Evolutionary conservation across 306 rosid species (phyloP).

Genomic region (Parietaria judaica): DNA sequence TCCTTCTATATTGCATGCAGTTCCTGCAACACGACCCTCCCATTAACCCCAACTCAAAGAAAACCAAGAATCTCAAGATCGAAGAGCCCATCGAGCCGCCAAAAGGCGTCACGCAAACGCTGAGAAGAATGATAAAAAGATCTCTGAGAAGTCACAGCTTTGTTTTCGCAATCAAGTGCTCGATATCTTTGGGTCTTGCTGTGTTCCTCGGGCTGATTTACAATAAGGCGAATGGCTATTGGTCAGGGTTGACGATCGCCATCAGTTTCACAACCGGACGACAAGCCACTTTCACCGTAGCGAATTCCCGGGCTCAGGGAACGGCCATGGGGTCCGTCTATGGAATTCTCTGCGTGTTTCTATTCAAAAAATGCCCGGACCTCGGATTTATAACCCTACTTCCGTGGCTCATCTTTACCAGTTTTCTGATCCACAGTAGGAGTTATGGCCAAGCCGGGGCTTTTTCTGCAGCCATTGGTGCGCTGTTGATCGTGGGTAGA

Average conservation of each 20-base stretch:
- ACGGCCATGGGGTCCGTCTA: conserved; percentile 72
- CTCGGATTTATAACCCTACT: conserved; percentile 43
- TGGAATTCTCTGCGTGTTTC: conserved; percentile 48
- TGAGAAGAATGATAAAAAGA: conserved; percentile 24
- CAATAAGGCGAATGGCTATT: conserved; percentile 43
- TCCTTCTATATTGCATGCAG: conserved; percentile 56
- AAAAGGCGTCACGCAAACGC: conserved; percentile 12
- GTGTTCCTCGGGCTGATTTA: conserved; percentile 58
- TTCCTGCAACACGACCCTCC: conserved; percentile 35
- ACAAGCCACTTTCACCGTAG: conserved; percentile 50
- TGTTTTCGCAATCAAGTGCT: conserved; percentile 61
- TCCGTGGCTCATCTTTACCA: conserved; percentile 59
- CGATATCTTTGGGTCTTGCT: conserved; percentile 57
- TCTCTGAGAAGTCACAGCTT: conserved; percentile 39
- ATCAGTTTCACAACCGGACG: conserved; percentile 44
- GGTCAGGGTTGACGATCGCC: conserved; percentile 75
- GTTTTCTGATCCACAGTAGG: conserved; percentile 58
- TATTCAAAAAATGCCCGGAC: conserved; percentile 23
- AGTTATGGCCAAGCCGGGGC: conserved; percentile 89
- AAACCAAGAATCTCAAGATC: conserved; percentile 7
- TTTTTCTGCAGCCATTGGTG: conserved; percentile 58
- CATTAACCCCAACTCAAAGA: conserved; percentile 17
- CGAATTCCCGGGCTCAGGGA: conserved; percentile 74
- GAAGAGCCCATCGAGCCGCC: not conserved
- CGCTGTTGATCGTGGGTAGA: conserved; percentile 69